Evolutionary conservation across 441 rosid species (phyloP), one percentile per base, ranked within the genome.

Genomic region (Breynia disticha): DNA sequence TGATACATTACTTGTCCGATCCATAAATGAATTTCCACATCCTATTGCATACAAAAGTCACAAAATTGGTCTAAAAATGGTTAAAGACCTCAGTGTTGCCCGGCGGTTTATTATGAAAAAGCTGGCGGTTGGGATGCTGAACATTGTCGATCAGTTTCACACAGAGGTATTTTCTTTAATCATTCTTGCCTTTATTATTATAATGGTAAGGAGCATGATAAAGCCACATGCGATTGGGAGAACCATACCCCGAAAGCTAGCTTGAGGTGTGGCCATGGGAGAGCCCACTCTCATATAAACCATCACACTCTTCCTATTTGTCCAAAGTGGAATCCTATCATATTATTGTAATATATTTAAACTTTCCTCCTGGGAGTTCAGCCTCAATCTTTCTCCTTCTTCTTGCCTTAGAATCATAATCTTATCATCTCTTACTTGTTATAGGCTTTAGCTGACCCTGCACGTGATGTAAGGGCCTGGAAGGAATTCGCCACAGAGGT

Each of bases 401-500:
- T 35, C 28, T 22, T 41, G 10, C 37, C 55, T 63, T 55, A 43
- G 19, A 24, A 28, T 54, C 6, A 56, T 56, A 24, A 28, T 54
- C 6, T 57, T 56, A 38, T 51, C 54, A 53, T 70, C 52, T 68
- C 46, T 54, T 61, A 67, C 37, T 55, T 80, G 48, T 67, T 20
- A 52, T 69, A 94, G 99, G 95, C 91, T 71, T 76, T 94, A 54
- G 56, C 71, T 54, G 97, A 87, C 63, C 60, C 78, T 62, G 94
- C 84, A 57, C 89, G 83, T 24, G 80, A 83, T 50, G 83, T 90
- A 65, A 67, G 58, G 63, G 72, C 76, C 38, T 94, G 99, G 99
- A 94, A 87, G 75, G 91, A 87, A 59, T 87, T 87, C 67, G 95
- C 97, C 28, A 74, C 65, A 87, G 95, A 80, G 66, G 86, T 87